A percentile compares a stretch with the other conserved stretches of the same genome.
Conservation (phyloP, 169 alveolate species). For the Fabrea salina region DNA sequence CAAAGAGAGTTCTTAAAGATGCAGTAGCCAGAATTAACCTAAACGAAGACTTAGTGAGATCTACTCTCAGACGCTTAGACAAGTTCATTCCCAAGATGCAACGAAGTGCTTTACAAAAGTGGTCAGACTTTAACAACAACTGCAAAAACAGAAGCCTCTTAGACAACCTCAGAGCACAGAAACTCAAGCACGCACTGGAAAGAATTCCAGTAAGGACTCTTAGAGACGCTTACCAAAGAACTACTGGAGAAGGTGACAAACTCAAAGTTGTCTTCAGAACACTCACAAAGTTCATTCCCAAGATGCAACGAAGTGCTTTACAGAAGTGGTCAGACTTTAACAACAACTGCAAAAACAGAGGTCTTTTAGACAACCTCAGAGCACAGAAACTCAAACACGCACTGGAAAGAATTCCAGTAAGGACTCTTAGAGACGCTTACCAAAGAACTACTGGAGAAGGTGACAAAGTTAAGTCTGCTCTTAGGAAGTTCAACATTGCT, state of each 20-base stretch:
- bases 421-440: conserved; percentile 13
- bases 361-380: not conserved
- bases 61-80: not conserved
- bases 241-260: not conserved
- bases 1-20: not conserved
- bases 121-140: not conserved
- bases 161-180: not conserved
- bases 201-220: not conserved
- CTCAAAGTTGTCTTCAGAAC: not conserved
- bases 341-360: not conserved
- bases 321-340: not conserved
- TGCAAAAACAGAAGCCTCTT: not conserved
- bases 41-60: not conserved
- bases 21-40: not conserved
- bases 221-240: not conserved
- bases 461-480: not conserved
- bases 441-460: not conserved
- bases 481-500: not conserved
- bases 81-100: not conserved
- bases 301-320: not conserved
- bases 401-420: not conserved
- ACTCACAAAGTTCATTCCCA: not conserved
- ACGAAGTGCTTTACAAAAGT: not conserved
- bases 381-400: not conserved
- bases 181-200: not conserved